Base-by-base conservation (phyloP, 768 basidiomycete species). In the Chalciporus pseudorubinellus region DNA sequence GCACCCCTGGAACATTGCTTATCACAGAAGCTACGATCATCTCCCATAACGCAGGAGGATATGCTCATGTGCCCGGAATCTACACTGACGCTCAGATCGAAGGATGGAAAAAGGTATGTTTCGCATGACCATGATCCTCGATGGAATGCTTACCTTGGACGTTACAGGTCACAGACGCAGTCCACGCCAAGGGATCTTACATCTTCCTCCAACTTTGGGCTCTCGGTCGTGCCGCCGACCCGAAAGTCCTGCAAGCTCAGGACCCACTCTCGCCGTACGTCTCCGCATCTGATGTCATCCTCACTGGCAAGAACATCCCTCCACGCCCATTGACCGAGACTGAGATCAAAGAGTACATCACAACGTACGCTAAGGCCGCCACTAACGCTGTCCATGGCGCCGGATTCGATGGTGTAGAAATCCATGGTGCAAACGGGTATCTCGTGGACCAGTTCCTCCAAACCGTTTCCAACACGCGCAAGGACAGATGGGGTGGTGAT, bases 401-500 rank as follows among this genome's bases (percentile, higher is more conserved):
- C 22, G 77, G 77, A 1, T 78, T 77, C 41, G 77, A 78, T 51
- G 78, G 76, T 2, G 66, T 79, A 49, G 77, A 75, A 66, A 53
- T 78, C 42, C 75, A 73, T 52, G 57, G 61, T 49, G 73, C 71
- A 50, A 74, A 76, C 52, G 72, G 74, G 0, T 79, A 78, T 52
- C 62, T 84, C 11, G 48, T 76, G 14, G 81, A 87, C 59, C 83
- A 87, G 61, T 87, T 88, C 72, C 52, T 83, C 10, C 81, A 85
- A 58, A 71, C 77, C 22, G 61, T 72, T n/a, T 71, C 71, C 31
- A 87, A 88, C 65, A 59, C 74, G 5, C 75, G 85, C 14, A 80
- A 76, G 7, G 86, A 89, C 61, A 69, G 75, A 40, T 91, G 85
- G 63, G 88, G 88, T 0, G 88, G 89, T 2, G 77, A 76, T 40